Evolutionary conservation across 177 flowering plant species (phyloP).

Genomic region (Vitis hybrid): DNA sequence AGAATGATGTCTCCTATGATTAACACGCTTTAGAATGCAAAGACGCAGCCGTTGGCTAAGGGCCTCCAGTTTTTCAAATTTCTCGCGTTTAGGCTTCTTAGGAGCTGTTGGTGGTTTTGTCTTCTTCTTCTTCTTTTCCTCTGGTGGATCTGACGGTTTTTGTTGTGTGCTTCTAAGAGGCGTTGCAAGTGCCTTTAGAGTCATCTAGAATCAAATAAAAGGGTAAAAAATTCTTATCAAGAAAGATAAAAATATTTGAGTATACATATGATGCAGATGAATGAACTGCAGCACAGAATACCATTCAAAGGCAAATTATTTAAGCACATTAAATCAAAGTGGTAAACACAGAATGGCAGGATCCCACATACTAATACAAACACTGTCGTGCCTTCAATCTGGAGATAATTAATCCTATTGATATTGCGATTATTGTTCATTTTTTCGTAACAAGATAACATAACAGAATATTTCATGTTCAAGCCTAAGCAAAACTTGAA

Average conservation of each 20-base stretch:
- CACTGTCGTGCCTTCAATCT: too few relatives aligned
- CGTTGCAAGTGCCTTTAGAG: constrained; percentile 49
- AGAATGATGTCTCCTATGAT: constrained; percentile 51
- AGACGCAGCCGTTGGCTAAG: constrained; percentile 70
- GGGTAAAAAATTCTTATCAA: not conserved
- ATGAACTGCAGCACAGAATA: too few relatives aligned
- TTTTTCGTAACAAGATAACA: too few relatives aligned
- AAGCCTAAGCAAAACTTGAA: too few relatives aligned
- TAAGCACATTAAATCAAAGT: too few relatives aligned
- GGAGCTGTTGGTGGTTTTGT: constrained; percentile 21
- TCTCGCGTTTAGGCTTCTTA: constrained; percentile 63
- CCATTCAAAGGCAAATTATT: too few relatives aligned
- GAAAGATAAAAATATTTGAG: not conserved
- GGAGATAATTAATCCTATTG: too few relatives aligned
- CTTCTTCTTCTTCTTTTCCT: constrained; percentile 31
- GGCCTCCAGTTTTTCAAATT: constrained; percentile 70
- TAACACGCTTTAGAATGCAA: constrained; percentile 63
- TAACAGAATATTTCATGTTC: too few relatives aligned
- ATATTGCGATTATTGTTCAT: too few relatives aligned
- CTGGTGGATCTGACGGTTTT: constrained; percentile 12
- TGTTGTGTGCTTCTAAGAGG: constrained; percentile 40
- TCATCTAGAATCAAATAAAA: constrained; percentile 29
- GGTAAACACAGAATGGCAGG: too few relatives aligned
- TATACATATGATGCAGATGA: not conserved
- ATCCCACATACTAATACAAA: too few relatives aligned